These are phyloP conservation scores for Chlorella variabilis DNA, from an alignment of 163 green algal genomes.

Conservation along the genomic window DNA sequence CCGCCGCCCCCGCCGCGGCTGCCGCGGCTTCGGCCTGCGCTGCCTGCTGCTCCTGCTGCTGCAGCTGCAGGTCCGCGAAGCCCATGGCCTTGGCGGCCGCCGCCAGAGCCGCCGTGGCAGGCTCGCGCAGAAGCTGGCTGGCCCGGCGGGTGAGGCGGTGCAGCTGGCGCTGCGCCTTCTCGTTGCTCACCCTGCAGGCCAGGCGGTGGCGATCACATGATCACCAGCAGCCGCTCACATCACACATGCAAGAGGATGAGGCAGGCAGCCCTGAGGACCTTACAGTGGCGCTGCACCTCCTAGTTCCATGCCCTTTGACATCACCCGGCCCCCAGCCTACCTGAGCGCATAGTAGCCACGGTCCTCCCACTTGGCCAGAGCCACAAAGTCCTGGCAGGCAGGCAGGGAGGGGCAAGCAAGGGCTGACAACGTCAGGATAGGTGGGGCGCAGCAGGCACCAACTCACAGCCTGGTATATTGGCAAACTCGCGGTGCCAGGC, in stretches of 20 bases:
- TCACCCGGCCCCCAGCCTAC: too few relatives aligned
- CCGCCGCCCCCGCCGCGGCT: conserved; percentile 11
- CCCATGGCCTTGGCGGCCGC: conserved; percentile 63
- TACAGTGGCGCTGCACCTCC: too few relatives aligned
- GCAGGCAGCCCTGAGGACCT: too few relatives aligned
- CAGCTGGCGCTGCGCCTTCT: conserved; percentile 93
- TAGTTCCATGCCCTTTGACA: background rate
- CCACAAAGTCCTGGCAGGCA: conserved; percentile 85
- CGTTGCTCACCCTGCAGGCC: conserved; percentile 56
- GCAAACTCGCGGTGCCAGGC: too few relatives aligned
- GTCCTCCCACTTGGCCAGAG: conserved; percentile 97
- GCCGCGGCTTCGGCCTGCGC: conserved; percentile 30
- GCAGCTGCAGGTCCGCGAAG: conserved; percentile 58
- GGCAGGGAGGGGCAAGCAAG: background rate
- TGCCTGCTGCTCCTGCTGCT: background rate
- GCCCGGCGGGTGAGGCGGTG: conserved; percentile 64
- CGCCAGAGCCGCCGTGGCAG: conserved; percentile 65
- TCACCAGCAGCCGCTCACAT: too few relatives aligned
- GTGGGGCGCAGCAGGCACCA: too few relatives aligned
- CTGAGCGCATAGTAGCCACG: conserved; percentile 91
- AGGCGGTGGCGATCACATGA: background rate
- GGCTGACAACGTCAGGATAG: too few relatives aligned
- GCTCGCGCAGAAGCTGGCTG: conserved; percentile 58
- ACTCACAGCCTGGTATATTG: too few relatives aligned
- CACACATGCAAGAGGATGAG: too few relatives aligned